A percentile compares a stretch with the other conserved stretches of the same genome.
phyloP scores from a whole-genome alignment of 176 grass and related monocot species.

The Paspalum notatum region DNA sequence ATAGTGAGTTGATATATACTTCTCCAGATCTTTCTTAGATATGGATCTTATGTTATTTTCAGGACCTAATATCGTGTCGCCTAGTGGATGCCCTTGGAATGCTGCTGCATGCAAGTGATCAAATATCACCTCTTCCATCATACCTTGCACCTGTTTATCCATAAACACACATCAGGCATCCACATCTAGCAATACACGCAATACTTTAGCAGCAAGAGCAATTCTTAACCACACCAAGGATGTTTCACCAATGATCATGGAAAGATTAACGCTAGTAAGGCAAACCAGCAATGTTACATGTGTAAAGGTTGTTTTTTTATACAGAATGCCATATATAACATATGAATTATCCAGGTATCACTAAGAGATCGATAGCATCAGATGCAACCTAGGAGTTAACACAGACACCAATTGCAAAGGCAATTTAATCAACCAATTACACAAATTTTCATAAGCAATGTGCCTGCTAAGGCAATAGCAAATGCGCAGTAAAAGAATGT shows the following conservation, averaged over 20 bases:
- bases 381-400: neutral
- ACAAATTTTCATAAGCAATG: neutral
- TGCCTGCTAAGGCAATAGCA: neutral
- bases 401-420: neutral
- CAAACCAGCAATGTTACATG: neutral
- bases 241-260: neutral
- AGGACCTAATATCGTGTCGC: constrained; percentile 96
- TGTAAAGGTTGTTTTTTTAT: neutral
- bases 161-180: constrained; percentile 48
- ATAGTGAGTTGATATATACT: constrained; percentile 94
- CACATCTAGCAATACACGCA: constrained; percentile 8
- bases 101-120: constrained; percentile 92
- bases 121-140: constrained; percentile 97
- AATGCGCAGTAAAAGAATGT: neutral
- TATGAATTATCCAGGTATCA: neutral
- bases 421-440: neutral
- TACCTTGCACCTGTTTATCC: constrained; percentile 80
- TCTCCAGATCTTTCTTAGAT: constrained; percentile 66
- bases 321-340: neutral
- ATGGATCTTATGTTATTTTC: constrained; percentile 82
- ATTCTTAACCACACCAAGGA: neutral
- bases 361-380: neutral
- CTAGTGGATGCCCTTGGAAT: constrained; percentile 79
- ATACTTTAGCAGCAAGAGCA: neutral
- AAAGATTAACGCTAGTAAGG: neutral